phyloP scores from a whole-genome alignment of 306 rosid species.

The Casuarina glauca region DNA sequence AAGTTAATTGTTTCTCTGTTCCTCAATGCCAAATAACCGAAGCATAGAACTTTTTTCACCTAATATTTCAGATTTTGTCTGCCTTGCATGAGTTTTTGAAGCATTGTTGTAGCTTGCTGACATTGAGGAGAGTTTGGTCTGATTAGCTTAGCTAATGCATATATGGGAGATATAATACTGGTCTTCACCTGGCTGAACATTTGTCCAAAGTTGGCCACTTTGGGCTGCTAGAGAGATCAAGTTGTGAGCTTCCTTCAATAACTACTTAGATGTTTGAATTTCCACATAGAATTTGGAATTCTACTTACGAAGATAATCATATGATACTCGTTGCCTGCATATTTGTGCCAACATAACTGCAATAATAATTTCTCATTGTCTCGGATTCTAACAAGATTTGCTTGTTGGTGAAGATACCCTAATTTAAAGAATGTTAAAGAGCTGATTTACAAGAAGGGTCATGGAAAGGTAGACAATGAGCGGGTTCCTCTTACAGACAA shows the following conservation, averaged over 20 bases:
- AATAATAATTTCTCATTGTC: background rate
- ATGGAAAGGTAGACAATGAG: slow-evolving; percentile 51
- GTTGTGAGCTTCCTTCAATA: background rate
- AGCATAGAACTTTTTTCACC: no score
- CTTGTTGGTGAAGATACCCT: slow-evolving; percentile 61
- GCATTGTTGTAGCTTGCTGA: background rate
- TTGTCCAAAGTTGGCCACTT: background rate
- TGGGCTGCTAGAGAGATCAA: background rate
- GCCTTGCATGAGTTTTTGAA: background rate
- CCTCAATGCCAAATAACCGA: background rate
- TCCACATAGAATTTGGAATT: background rate
- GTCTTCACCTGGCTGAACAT: background rate
- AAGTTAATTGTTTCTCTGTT: background rate
- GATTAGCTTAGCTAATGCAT: background rate
- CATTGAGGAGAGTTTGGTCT: background rate
- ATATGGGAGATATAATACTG: background rate
- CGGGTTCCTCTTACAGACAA: slow-evolving; percentile 92
- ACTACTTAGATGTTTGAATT: background rate
- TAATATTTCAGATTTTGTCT: background rate
- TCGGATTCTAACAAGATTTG: slow-evolving; percentile 17
- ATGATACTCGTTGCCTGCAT: background rate
- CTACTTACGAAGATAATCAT: background rate
- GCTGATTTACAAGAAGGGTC: slow-evolving; percentile 74
- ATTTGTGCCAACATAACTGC: background rate
- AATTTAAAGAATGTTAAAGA: slow-evolving; percentile 77